Evolutionary conservation across 805 yeast species (phyloP).

Genomic region (Candida lessepsii): DNA sequence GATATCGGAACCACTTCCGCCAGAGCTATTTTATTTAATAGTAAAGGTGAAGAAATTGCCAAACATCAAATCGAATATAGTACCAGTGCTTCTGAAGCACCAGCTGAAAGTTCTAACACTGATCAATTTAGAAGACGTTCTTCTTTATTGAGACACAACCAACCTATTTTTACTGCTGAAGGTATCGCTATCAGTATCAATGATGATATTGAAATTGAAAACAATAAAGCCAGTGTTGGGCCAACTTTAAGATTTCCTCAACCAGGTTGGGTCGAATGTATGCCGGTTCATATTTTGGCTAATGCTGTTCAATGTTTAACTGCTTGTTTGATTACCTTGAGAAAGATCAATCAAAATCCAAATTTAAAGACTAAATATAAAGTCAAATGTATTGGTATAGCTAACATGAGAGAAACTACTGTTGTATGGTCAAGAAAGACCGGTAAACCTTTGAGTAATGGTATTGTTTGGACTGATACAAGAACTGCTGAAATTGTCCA

Average conservation of each 20-base stretch:
- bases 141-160: constrained; percentile 44
- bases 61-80: constrained; percentile 89
- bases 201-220: constrained; percentile 63
- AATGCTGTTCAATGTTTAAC: constrained; percentile 80
- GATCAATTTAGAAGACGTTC: constrained; percentile 47
- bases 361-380: constrained; percentile 53
- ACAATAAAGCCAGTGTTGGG: constrained; percentile 47
- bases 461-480: constrained; percentile 96
- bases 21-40: constrained; percentile 77
- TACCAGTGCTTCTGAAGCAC: constrained; percentile 63
- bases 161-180: constrained; percentile 68
- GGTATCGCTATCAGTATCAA: constrained; percentile 67
- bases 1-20: constrained; percentile 94
- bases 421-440: constrained; percentile 82
- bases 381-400: constrained; percentile 78
- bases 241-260: constrained; percentile 77
- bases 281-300: constrained; percentile 77
- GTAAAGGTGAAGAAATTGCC: constrained; percentile 73
- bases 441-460: constrained; percentile 79
- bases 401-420: constrained; percentile 96
- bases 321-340: constrained; percentile 56
- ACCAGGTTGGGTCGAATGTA: constrained; percentile 94
- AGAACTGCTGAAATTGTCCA: constrained; percentile 74
- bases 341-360: constrained; percentile 54
- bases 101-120: constrained; percentile 39